Conservation (phyloP, 2,329 filamentous ascomycete genomes). For the Dothideomycetes sp. region DNA sequence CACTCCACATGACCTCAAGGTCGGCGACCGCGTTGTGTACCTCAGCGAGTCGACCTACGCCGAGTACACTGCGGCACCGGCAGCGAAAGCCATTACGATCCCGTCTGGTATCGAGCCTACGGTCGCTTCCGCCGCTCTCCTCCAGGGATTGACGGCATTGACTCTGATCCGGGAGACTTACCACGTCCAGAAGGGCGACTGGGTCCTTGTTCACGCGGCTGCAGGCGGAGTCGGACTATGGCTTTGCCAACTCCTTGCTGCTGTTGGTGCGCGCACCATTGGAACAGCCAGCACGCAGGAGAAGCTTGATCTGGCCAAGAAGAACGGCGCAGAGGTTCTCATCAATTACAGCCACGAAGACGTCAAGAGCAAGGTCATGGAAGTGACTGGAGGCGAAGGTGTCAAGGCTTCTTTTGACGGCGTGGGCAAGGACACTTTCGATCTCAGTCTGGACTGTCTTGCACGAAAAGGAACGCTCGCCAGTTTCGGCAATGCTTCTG, state of each 20-base stretch:
- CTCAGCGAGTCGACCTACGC: slow-evolving; percentile 47
- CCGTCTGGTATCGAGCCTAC: slow-evolving; percentile 52
- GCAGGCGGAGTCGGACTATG: slow-evolving; percentile 71
- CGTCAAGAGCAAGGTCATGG: slow-evolving; percentile 47
- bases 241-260: slow-evolving; percentile 62
- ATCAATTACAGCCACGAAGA: slow-evolving; percentile 57
- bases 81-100: slow-evolving; percentile 47
- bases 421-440: slow-evolving; percentile 77
- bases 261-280: slow-evolving; percentile 66
- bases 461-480: slow-evolving; percentile 68
- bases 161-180: slow-evolving; percentile 67
- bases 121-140: slow-evolving; percentile 55
- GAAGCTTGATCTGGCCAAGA: slow-evolving; percentile 59
- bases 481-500: slow-evolving; percentile 73
- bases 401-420: slow-evolving; percentile 74
- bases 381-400: slow-evolving; percentile 63
- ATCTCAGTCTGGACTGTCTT: slow-evolving; percentile 61
- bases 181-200: slow-evolving; percentile 62
- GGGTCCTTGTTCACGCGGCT: slow-evolving; percentile 74
- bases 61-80: slow-evolving; percentile 46
- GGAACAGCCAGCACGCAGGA: slow-evolving; percentile 64
- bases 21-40: slow-evolving; percentile 64
- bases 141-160: slow-evolving; percentile 76
- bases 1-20: slow-evolving; percentile 41
- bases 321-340: slow-evolving; percentile 59